Evolutionary conservation across 1,284 basidiomycete species (phyloP), one percentile per base, ranked within the genome.

Genomic region (Tremellales sp.): DNA sequence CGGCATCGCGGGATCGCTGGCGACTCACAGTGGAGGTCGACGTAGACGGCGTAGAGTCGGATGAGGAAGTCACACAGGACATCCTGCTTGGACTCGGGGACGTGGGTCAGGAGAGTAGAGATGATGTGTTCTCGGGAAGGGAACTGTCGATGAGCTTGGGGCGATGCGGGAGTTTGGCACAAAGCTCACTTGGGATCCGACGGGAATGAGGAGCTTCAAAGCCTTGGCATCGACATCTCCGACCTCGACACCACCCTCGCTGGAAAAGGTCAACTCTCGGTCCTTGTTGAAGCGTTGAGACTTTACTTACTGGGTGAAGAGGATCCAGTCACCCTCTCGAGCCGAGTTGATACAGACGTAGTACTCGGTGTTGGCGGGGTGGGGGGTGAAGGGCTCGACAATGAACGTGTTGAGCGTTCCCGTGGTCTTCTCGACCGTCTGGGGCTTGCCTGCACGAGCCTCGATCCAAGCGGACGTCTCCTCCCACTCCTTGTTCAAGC

Each of bases 191-290:
- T 64, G 76, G 51, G 81, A 77, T 60, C 78, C 79, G 64, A 96
- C 89, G 52, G 87, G 84, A 61, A 97, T 79, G 62, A 86, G 81
- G 57, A 98, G 85, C 68, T 88, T 86, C 71, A 94, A 84, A 2
- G 94, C 94, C 77, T 98, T 97, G 65, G 92, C 87, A 68, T 98
- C 92, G 67, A 98, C 96, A 77, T 98, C 94, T 61, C 94, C 94
- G 62, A 98, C 86, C 68, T 98, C 94, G 46, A 98, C 92, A 81
- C 96, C 94, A 65, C 94, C 96, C 74, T 97, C 92, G 76, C 66
- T 68, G n/a, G n/a, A n/a, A n/a, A n/a, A 45, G 39, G 48, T 19
- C 15, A 24, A 24, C 2, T 25, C 26, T 24, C 29, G 4, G 4
- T n/a, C 15, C 21, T 3, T 15, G 12, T 10, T 13, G 11, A 13